phyloP scores from a whole-genome alignment of 2,329 filamentous ascomycete genomes.

The Diaporthe sp. region DNA sequence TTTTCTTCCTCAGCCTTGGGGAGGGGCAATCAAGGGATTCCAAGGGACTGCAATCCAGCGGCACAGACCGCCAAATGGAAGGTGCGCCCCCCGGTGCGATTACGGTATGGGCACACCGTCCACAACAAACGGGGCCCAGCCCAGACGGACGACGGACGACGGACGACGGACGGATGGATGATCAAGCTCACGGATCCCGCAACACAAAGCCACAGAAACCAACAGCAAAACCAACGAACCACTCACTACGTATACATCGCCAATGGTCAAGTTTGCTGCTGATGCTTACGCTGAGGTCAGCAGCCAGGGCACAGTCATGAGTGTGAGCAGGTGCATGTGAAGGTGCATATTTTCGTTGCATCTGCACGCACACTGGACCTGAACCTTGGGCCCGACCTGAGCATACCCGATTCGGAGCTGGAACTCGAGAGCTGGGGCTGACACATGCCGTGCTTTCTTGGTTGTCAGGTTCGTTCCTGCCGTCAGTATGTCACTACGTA shows the following conservation, averaged over 20 bases:
- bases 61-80: conserved; percentile 23
- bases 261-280: background rate
- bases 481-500: background rate
- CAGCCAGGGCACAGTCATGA: background rate
- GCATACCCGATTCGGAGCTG: background rate
- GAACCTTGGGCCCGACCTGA: background rate
- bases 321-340: background rate
- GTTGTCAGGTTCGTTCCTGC: background rate
- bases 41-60: background rate
- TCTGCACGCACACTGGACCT: background rate
- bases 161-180: conserved; percentile 1
- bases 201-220: background rate
- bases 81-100: conserved; percentile 7
- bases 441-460: conserved; percentile 17
- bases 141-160: no score
- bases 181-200: background rate
- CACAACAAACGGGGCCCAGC: background rate
- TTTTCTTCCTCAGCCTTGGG: conserved; percentile 10
- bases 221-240: background rate
- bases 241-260: background rate
- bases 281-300: conserved; percentile 8
- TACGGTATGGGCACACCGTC: conserved; percentile 14
- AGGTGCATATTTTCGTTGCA: background rate
- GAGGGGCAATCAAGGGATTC: no score
- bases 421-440: background rate